phyloP scores from a whole-genome alignment of 2,329 filamentous ascomycete genomes.

The Sporothrix globosa region DNA sequence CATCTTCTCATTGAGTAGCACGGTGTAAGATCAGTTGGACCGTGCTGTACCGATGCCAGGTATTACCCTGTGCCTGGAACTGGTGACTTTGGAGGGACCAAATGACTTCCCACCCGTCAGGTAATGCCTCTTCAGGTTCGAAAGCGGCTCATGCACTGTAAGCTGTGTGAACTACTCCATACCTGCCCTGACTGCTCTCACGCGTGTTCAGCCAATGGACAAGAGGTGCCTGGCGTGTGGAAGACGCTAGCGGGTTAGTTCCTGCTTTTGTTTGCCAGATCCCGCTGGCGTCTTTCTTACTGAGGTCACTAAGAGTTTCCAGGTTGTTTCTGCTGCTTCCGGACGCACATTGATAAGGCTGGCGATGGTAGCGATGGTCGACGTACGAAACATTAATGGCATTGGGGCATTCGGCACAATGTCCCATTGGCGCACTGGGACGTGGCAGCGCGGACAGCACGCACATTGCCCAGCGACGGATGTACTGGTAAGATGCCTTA shows the following conservation, averaged over 20 bases:
- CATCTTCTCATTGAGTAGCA: no score
- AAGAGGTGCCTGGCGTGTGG: conserved; percentile 6
- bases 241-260: conserved; percentile 6
- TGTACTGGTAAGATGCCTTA: no score
- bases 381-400: neutral
- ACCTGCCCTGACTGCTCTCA: no score
- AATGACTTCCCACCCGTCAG: neutral
- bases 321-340: conserved; percentile 16
- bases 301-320: neutral
- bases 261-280: conserved; percentile 10
- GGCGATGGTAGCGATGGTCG: neutral
- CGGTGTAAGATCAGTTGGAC: no score
- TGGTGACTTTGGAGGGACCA: no score
- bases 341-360: neutral
- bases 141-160: neutral
- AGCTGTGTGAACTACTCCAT: neutral
- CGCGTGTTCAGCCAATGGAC: neutral
- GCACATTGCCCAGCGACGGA: neutral
- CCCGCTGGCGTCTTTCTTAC: conserved; percentile 4
- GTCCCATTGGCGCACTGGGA: neutral
- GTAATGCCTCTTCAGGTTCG: neutral
- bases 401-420: neutral
- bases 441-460: neutral
- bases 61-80: neutral
- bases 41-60: no score